Base-by-base conservation (phyloP, 2,329 filamentous ascomycete genomes). In the Iodosphaeria phyllophila region DNA sequence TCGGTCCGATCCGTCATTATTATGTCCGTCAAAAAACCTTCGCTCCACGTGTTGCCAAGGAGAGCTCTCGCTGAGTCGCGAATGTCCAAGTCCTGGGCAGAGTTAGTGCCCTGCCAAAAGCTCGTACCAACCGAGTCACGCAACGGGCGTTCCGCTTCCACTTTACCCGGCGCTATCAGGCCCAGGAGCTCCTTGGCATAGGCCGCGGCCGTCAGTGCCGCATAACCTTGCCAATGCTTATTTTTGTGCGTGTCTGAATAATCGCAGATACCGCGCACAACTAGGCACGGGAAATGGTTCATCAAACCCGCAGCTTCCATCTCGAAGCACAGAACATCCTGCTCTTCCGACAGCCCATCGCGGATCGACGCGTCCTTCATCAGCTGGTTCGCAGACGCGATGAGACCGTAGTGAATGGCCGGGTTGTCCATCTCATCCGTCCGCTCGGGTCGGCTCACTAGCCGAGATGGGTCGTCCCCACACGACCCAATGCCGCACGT, bases 381-480 rank as follows among this genome's bases (percentile, higher is more conserved):
- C 9, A 48, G 2, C n/a, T 29, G 28, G 23, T 48, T 44, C 1
- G 20, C 43, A 0, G 42, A 48, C 1, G 43, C 47, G 26, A 53
- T 47, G 1, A 43, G 18, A 0, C 49, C 50, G 18, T 47, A 47
- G 27, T 50, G 45, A 3, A 51, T 28, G 8, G 24, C 19, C 8
- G 40, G 37, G 20, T 36, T 35, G 22, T 41, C 34, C n/a, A n/a
- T n/a, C n/a, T n/a, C n/a, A n/a, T n/a, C n/a, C n/a, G n/a, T n/a
- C 13, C 26, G 20, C 8, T 2, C 4, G 6, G 26, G 8, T 5
- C 25, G 19, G 5, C 13, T 8, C 5, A 27, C 16, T 5, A 28
- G 1, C 7, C 12, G 6, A 5, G 14, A 12, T 4, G 20, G 13
- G 18, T 20, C 11, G 8, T 36, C 25, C 3, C 26, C 13, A 12